phyloP scores from a whole-genome alignment of 1,139 yeast species.

The Citeromyces siamensis region DNA sequence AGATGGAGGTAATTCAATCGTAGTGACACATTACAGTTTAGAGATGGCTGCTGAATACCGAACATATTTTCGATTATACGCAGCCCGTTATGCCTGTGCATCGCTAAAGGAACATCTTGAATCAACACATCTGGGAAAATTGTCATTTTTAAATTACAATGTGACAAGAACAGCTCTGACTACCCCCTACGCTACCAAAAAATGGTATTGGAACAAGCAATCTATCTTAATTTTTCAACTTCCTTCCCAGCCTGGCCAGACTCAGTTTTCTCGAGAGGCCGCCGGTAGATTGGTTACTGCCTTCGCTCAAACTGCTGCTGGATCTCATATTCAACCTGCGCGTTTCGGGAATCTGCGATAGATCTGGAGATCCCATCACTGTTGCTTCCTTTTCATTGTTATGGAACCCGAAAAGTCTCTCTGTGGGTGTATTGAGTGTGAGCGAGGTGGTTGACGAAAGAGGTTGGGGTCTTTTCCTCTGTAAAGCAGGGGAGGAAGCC shows the following conservation, averaged over 20 bases:
- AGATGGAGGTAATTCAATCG: no score
- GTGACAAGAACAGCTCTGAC: no score
- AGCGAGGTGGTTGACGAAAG: not conserved
- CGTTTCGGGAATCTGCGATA: slow-evolving; percentile 1
- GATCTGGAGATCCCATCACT: not conserved
- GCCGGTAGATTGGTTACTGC: not conserved
- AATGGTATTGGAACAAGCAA: no score
- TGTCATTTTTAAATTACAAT: no score
- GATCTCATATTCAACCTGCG: slow-evolving; percentile 1
- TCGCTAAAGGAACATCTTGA: no score
- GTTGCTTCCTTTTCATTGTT: slow-evolving; percentile 1
- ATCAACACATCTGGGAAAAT: no score
- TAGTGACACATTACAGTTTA: no score
- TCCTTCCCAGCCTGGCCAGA: not conserved
- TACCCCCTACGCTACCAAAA: no score
- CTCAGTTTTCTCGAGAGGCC: slow-evolving; percentile 1
- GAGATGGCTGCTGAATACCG: no score
- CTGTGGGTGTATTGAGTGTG: not conserved
- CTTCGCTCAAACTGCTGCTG: not conserved
- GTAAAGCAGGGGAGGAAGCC: slow-evolving; percentile 53
- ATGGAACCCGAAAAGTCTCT: slow-evolving; percentile 1
- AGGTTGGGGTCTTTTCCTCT: slow-evolving; percentile 9
- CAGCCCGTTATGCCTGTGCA: no score
- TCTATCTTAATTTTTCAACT: not conserved
- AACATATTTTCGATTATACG: no score